These are phyloP conservation scores for Skeletonema potamos DNA, from an alignment of 108 stramenopile genomes.

Conservation along the genomic window DNA sequence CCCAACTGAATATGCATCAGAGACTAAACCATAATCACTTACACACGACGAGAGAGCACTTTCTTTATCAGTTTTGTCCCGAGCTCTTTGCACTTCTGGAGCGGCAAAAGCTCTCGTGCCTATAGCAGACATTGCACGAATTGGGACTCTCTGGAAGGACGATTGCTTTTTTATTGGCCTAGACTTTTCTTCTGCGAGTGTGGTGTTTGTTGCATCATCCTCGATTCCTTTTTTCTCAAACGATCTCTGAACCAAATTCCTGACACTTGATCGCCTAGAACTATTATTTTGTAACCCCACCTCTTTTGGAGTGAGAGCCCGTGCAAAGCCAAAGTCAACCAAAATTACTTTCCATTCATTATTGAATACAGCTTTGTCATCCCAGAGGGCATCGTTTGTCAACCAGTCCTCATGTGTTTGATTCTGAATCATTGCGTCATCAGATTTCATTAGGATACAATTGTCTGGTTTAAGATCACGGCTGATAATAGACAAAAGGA, in stretches of 20 bases:
- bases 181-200: background rate
- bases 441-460: constrained; percentile 62
- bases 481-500: constrained; percentile 30
- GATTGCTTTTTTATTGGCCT: background rate
- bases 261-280: constrained; percentile 44
- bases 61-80: constrained; percentile 13
- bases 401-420: constrained; percentile 57
- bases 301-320: constrained; percentile 67
- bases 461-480: constrained; percentile 85
- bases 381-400: constrained; percentile 63
- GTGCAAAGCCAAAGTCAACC: constrained; percentile 86
- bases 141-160: constrained; percentile 12
- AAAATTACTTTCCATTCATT: constrained; percentile 71
- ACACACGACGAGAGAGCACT: constrained; percentile 61
- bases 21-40: constrained; percentile 86
- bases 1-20: constrained; percentile 82
- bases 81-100: constrained; percentile 59
- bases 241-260: constrained; percentile 20
- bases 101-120: constrained; percentile 83
- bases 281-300: constrained; percentile 40
- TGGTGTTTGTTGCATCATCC: background rate
- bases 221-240: constrained; percentile 18
- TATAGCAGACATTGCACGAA: constrained; percentile 56
- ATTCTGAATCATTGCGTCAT: constrained; percentile 34
- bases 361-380: constrained; percentile 55